Base-by-base conservation (phyloP, 2,329 filamentous ascomycete species). In the Grosmannia huntii region DNA sequence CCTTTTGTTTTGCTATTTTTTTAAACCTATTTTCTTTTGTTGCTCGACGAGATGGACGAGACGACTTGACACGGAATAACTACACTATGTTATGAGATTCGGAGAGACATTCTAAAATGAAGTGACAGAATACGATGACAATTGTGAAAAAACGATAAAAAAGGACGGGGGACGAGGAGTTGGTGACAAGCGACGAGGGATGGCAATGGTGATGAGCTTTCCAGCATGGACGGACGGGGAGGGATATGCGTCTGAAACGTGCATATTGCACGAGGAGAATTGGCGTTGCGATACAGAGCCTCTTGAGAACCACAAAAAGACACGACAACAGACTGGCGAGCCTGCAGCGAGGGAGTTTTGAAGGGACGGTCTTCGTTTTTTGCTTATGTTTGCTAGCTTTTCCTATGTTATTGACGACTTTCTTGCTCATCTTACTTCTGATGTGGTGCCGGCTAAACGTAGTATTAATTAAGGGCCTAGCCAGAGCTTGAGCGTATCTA, bases 41-140 rank as follows among this genome's bases (percentile, higher is more conserved):
- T 53, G 46, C 53, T 27, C 49, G 41, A 49, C 51, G 51, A 58
- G 56, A 52, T 49, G 56, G 36, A 28, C 55, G 53, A 46, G 50
- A 51, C 48, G 28, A 57, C 55, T 41, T 44, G 55, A 31, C 21
- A 50, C 50, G 46, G 46, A 36, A 23, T 36, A 54, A 53, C 21
- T 56, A 53, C 48, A 57, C 50, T 56, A 25, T 56, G 54, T 31
- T 56, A 49, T 49, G 54, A 56, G 38, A 56, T 48, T 56, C 54
- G 54, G 54, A 56, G 27, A 33, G 44, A 49, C n/a, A 5, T 56
- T 55, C 36, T 33, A 49, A 48, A 55, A 28, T 21, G 52, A 56
- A 55, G 41, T 56, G 25, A 49, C 54, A 56, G 44, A 56, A 56
- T 36, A 56, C 44, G 54, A 56, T 49, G 41, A 27, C 54, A 49